Evolutionary conservation across 352 stramenopile genomes (phyloP).

Genomic region (Phytophthora cryptogea): DNA sequence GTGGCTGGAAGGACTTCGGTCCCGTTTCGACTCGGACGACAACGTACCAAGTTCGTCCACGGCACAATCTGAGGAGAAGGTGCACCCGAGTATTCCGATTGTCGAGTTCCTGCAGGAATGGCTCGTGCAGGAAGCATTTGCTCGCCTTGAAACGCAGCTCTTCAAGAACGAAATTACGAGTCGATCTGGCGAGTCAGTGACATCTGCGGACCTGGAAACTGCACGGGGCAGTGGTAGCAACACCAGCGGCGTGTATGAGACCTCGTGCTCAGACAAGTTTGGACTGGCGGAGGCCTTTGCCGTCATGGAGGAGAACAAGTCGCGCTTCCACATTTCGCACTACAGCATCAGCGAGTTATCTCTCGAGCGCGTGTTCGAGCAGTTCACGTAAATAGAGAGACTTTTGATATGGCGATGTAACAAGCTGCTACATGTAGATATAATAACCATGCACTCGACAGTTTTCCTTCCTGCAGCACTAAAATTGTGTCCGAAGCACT

Average conservation of each 20-base stretch:
- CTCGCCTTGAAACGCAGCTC: constrained; percentile 52
- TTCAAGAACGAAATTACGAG: constrained; percentile 51
- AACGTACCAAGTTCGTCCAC: not conserved
- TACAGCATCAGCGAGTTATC: constrained; percentile 93
- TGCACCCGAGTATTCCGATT: constrained; percentile 34
- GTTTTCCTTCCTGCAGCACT: not conserved
- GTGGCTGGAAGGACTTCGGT: constrained; percentile 51
- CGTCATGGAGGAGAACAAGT: constrained; percentile 79
- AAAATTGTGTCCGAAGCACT: not conserved
- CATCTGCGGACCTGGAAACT: constrained; percentile 49
- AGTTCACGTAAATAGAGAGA: constrained; percentile 66
- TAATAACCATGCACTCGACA: not conserved
- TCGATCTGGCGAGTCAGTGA: constrained; percentile 52
- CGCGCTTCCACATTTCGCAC: constrained; percentile 72
- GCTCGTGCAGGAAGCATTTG: constrained; percentile 75
- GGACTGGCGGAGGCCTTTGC: constrained; percentile 80
- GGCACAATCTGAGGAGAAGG: not conserved
- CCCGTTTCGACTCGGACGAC: constrained; percentile 46
- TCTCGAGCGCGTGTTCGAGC: constrained; percentile 93
- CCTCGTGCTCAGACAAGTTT: constrained; percentile 64
- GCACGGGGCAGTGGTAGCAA: constrained; percentile 57
- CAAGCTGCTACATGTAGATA: not conserved
- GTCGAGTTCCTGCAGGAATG: constrained; percentile 78
- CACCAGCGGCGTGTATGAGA: constrained; percentile 70
- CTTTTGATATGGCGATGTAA: not conserved